Conservation (phyloP, 1,139 yeast genomes). For the Eremothecium sinecaudum region DNA sequence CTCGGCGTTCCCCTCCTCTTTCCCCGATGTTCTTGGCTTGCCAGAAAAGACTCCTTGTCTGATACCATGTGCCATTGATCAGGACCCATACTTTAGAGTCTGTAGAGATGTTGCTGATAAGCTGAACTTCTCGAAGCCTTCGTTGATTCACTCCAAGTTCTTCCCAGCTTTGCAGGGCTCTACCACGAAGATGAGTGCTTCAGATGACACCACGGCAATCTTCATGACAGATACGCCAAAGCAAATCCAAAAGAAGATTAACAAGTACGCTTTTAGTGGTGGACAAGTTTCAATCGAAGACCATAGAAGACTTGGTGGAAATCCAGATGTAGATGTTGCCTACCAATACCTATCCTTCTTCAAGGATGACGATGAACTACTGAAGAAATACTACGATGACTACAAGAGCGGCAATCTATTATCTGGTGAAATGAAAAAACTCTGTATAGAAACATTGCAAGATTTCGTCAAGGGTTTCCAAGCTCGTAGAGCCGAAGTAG, state of each 20-base stretch:
- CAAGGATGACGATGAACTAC: constrained; percentile 74
- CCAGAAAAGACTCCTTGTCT: constrained; percentile 86
- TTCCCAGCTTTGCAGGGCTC: constrained; percentile 99
- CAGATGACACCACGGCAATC: constrained; percentile 73
- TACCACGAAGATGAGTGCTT: constrained; percentile 92
- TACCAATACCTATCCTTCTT: constrained; percentile 88
- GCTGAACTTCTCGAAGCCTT: constrained; percentile 81
- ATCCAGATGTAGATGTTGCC: constrained; percentile 93
- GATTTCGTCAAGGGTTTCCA: constrained; percentile 76
- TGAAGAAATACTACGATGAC: constrained; percentile 50
- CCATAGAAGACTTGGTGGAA: constrained; percentile 82
- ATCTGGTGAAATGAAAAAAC: constrained; percentile 89
- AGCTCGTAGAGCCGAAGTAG: constrained; percentile 58
- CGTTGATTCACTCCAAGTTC: constrained; percentile 86
- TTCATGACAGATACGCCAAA: constrained; percentile 92
- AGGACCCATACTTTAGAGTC: constrained; percentile 96
- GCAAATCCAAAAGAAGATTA: constrained; percentile 87
- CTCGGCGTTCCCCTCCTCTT: constrained; percentile 89
- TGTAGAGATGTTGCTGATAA: constrained; percentile 96
- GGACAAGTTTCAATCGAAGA: constrained; percentile 84
- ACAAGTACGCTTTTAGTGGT: constrained; percentile 94
- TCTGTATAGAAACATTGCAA: constrained; percentile 73
- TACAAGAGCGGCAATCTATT: constrained; percentile 76
- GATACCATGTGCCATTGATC: constrained; percentile 99
- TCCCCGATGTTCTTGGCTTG: constrained; percentile 83